Evolutionary conservation across 2,329 filamentous ascomycete genomes (phyloP).

Genomic region (Talaromyces islandicus): DNA sequence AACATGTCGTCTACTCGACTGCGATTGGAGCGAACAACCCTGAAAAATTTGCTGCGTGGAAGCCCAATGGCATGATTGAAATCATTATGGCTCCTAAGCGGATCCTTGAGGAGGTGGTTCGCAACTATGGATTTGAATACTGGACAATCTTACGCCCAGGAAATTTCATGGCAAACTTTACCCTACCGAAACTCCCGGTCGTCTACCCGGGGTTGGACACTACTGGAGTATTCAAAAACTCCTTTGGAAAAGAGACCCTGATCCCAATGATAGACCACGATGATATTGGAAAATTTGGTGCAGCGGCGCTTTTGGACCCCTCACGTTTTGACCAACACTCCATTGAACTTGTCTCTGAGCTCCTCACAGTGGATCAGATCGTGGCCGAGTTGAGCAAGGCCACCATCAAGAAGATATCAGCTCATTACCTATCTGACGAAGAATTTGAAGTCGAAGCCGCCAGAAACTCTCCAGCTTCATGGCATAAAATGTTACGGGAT

Average conservation of each 20-base stretch:
- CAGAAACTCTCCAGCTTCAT: constrained; percentile 34
- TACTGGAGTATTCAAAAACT: constrained; percentile 33
- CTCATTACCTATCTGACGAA: constrained; percentile 35
- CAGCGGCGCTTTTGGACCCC: constrained; percentile 40
- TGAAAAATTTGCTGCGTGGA: constrained; percentile 20
- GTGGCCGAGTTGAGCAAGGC: constrained; percentile 31
- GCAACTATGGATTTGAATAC: constrained; percentile 29
- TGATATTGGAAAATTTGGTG: constrained; percentile 44
- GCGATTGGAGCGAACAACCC: constrained; percentile 24
- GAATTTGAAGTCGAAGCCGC: constrained; percentile 32
- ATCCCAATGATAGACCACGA: constrained; percentile 42
- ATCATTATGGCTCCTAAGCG: constrained; percentile 35
- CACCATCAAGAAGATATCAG: constrained; percentile 29
- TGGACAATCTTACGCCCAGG: constrained; percentile 49
- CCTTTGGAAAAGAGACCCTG: constrained; percentile 27
- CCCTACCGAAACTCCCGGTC: constrained; percentile 36
- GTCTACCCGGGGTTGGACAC: constrained; percentile 35
- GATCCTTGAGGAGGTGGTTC: constrained; percentile 36
- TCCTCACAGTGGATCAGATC: constrained; percentile 31
- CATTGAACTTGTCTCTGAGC: constrained; percentile 39
- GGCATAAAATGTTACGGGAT: constrained; percentile 34
- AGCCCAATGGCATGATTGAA: constrained; percentile 21
- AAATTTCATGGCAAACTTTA: constrained; percentile 49
- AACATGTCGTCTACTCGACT: constrained; percentile 26
- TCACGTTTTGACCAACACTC: constrained; percentile 35